Evolutionary conservation across 2,329 filamentous ascomycete species (phyloP), one percentile per base, ranked within the genome.

Genomic region (Fusarium subtropicale): DNA sequence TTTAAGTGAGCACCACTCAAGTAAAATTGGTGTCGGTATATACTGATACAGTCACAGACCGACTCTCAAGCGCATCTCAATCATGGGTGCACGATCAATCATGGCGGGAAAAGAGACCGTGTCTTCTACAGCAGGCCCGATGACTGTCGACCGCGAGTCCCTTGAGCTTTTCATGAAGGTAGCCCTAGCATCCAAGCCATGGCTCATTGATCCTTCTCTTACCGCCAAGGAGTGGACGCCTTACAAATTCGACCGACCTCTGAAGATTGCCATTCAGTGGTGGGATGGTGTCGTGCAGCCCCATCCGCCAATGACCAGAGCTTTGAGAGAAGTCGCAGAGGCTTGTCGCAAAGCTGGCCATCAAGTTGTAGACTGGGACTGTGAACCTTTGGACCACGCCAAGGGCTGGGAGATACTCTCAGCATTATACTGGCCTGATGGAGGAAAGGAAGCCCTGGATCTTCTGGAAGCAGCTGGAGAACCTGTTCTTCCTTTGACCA

Each of bases 221-320:
- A 75, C 71, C 3, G 74, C 65, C 30, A 78, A 74, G 26, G 65
- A 70, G 70, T 85, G 52, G 79, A 82, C 58, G 36, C 79, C 56
- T 66, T 76, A 76, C 54, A 76, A 56, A 1, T 78, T 79, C 22
- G 69, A 57, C 10, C 71, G 69, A 60, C 88, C 85, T 64, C 77
- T 91, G 8, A 88, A 86, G 70, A 81, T 92, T n/a, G 90, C 84
- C 0, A 82, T 89, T 2, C 77, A 90, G 46, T 84, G 85, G 81
- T 82, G 87, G 76, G 88, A 91, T 61, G 86, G 84, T 0, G 81
- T 90, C 13, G 86, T 90, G 0, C 83, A 81, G 67, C 87, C 87
- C 2, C 88, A 89, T 61, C 88, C 88, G 0, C 88, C 88, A 1
- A 82, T 90, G 38, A 78, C 79, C 1, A 79, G 89, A 41, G 89